A percentile compares a stretch with the other conserved stretches of the same genome.
phyloP scores from a whole-genome alignment of 768 basidiomycete genomes.

The Collybiopsis confluens region DNA sequence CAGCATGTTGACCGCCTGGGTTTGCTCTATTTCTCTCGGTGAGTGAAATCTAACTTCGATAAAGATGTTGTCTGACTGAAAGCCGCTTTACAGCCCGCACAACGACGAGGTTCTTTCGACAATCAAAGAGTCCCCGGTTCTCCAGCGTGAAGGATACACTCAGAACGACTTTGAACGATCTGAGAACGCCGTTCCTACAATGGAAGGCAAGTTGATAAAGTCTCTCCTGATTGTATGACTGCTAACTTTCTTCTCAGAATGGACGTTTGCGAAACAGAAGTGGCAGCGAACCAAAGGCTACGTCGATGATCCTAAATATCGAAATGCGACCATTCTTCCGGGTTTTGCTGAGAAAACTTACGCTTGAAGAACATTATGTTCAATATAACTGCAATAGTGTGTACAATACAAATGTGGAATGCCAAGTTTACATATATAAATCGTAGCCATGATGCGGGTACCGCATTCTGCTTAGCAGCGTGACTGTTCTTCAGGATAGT shows the following conservation, averaged over 20 bases:
- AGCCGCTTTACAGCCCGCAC: constrained; percentile 32
- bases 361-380: too few relatives aligned
- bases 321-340: background rate
- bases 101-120: constrained; percentile 41
- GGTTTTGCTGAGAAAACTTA: constrained; percentile 1
- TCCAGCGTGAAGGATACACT: constrained; percentile 41
- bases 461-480: too few relatives aligned
- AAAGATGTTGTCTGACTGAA: too few relatives aligned
- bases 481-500: too few relatives aligned
- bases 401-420: too few relatives aligned
- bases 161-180: constrained; percentile 43
- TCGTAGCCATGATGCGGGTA: too few relatives aligned
- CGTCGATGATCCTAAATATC: constrained; percentile 15
- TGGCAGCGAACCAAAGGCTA: constrained; percentile 40
- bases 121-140: constrained; percentile 39
- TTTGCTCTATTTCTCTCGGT: constrained; percentile 48
- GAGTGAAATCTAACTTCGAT: too few relatives aligned
- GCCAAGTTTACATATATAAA: too few relatives aligned
- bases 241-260: too few relatives aligned
- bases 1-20: constrained; percentile 49
- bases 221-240: too few relatives aligned
- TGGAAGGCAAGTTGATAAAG: constrained; percentile 39
- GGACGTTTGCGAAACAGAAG: constrained; percentile 46
- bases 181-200: constrained; percentile 39
- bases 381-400: too few relatives aligned